phyloP scores from a whole-genome alignment of 2,329 filamentous ascomycete genomes.

The Aspergillus neoniger region DNA sequence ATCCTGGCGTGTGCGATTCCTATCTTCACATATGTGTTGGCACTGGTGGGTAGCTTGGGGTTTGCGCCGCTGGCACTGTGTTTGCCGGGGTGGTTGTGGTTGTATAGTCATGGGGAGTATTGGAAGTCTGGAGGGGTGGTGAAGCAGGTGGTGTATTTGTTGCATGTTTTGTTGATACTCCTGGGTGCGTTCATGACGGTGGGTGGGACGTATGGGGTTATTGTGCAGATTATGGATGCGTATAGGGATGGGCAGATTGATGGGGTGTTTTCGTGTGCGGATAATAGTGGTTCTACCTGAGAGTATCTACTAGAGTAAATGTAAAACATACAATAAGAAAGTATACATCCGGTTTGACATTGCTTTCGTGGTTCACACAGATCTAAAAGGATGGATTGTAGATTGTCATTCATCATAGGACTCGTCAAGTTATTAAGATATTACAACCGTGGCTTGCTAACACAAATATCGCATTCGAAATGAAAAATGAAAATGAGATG shows the following conservation, averaged over 20 bases:
- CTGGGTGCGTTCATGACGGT: constrained; percentile 52
- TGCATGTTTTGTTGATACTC: constrained; percentile 47
- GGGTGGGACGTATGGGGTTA: constrained; percentile 43
- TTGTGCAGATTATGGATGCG: constrained; percentile 20
- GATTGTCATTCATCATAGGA: too few species aligned
- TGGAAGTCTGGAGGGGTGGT: constrained; percentile 34
- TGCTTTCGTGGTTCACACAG: too few species aligned
- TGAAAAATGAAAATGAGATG: too few species aligned
- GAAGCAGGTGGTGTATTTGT: constrained; percentile 41
- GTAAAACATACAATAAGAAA: too few species aligned
- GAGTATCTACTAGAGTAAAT: too few species aligned
- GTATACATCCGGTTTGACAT: too few species aligned
- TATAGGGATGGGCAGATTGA: constrained; percentile 17
- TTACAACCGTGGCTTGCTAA: too few species aligned
- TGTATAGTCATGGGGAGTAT: constrained; percentile 51
- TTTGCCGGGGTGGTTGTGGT: constrained; percentile 54
- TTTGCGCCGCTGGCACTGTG: constrained; percentile 55
- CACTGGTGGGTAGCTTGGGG: constrained; percentile 52
- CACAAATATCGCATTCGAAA: too few species aligned
- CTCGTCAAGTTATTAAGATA: too few species aligned
- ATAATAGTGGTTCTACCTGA: constrained; percentile 18
- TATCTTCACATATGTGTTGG: constrained; percentile 57
- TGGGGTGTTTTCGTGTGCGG: constrained; percentile 19
- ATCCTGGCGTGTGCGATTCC: constrained; percentile 57
- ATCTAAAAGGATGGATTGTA: too few species aligned